Evolutionary conservation across 257 asterid species (phyloP), one percentile per base, ranked within the genome.

Genomic region (Nicotiana undulata): DNA sequence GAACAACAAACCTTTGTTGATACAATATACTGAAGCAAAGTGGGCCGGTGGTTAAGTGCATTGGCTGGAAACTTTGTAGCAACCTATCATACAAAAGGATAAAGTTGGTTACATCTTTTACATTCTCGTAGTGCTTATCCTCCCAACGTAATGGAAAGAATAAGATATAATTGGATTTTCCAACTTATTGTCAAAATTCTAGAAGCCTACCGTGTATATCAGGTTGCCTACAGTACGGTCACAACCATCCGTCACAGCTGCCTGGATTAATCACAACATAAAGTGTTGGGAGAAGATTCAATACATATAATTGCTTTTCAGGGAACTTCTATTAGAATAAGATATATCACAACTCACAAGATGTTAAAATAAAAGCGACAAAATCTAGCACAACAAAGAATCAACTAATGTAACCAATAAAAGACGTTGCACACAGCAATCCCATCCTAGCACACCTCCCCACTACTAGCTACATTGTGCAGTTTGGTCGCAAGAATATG

Each of bases 61-160:
- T 91, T 92, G 34, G 96, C 58, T 5, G 98, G 98, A 83, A 88
- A 93, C 78, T 92, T 92, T 3, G 98, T 93, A 58, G 97, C 97
- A 82, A 93, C 97, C 97, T 95, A 85, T 24, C 59, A 72, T 26
- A 4, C 60, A 72, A 15, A 70, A 84, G 79, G 18, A 76, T 76
- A 81, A 63, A 56, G 80, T 8, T 31, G 28, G 37, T 46, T 65
- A 76, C 17, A 34, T 76, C 5, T 13, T 59, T 81, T 44, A 52
- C 70, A 60, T 28, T 24, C 77, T 24, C 13, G 20, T 68, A 68
- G 32, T 2, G 9, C 77, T 20, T 46, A 29, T 13, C 77, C 59
- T 44, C 37, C 22, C 77, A 70, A 46, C 59, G 6, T 13, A 13
- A 70, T 22, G 77, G 77, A 6, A 55, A 12, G 31, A 20, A 68